Percentiles rank a stretch among this genome's conserved stretches.
Conservation (phyloP, 257 asterid species). For the Scutellaria galericulata region DNA sequence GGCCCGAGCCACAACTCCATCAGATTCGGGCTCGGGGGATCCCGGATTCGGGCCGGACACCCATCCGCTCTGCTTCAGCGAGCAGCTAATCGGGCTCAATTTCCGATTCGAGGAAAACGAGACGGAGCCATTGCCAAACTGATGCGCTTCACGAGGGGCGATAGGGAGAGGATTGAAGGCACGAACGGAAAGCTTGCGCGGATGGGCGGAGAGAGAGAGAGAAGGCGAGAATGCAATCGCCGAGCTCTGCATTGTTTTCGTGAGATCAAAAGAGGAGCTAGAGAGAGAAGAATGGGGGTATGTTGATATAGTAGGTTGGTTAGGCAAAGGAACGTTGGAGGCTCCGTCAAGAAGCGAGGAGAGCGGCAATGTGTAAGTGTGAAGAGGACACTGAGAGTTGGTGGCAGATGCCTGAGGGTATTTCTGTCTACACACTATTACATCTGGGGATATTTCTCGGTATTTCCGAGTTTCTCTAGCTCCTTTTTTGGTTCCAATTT, state of each 20-base stretch:
- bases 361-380: constrained; percentile 31
- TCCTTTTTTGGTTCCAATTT: no score
- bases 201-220: constrained; percentile 53
- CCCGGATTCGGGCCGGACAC: constrained; percentile 49
- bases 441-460: no score
- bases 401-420: constrained; percentile 37
- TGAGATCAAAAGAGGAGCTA: constrained; percentile 33
- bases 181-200: constrained; percentile 36
- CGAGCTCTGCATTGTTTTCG: constrained; percentile 69
- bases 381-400: constrained; percentile 36
- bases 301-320: constrained; percentile 15
- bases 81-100: constrained; percentile 52
- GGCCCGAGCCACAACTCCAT: constrained; percentile 58
- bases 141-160: constrained; percentile 27
- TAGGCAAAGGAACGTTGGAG: constrained; percentile 40
- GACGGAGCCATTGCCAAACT: constrained; percentile 34
- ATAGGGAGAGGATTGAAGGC: constrained; percentile 39
- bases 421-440: background rate
- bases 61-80: constrained; percentile 61
- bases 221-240: constrained; percentile 75
- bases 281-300: constrained; percentile 23
- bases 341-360: constrained; percentile 47
- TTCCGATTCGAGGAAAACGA: constrained; percentile 19
- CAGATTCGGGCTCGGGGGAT: constrained; percentile 47
- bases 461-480: no score